Percentiles rank a stretch among this genome's conserved stretches.
These are phyloP conservation scores for Eimeria praecox DNA, from an alignment of 169 alveolate genomes.

Conservation along the genomic window DNA sequence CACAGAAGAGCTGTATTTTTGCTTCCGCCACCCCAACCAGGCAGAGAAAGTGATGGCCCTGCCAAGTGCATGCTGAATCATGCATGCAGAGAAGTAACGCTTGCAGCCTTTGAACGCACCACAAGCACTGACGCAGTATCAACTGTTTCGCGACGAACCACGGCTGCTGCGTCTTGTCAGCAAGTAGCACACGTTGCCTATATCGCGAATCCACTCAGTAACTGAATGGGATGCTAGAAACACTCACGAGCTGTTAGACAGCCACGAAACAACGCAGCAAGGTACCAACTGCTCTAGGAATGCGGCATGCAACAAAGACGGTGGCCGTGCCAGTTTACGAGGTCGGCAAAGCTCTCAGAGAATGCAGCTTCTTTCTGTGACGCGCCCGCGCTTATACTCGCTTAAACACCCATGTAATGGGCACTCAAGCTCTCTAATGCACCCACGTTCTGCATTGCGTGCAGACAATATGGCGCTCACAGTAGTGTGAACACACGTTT, in stretches of 20 bases:
- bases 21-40: too few species aligned
- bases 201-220: not conserved
- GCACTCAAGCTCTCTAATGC: not conserved
- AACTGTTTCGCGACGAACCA: not conserved
- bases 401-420: too few species aligned
- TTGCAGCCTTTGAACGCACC: not conserved
- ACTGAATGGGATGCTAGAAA: not conserved
- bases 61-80: too few species aligned
- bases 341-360: not conserved
- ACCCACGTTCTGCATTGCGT: not conserved
- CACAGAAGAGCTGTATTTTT: too few species aligned
- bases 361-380: not conserved
- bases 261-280: not conserved
- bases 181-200: not conserved
- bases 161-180: not conserved
- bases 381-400: not conserved
- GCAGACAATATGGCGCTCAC: too few species aligned
- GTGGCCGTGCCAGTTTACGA: not conserved
- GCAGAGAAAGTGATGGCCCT: too few species aligned
- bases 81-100: too few species aligned
- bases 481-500: too few species aligned
- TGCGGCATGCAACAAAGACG: not conserved
- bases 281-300: not conserved
- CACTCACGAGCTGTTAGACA: not conserved
- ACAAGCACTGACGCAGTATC: not conserved